Conservation (phyloP, 2,329 filamentous ascomycete genomes). For the Hypoxylon sp. region DNA sequence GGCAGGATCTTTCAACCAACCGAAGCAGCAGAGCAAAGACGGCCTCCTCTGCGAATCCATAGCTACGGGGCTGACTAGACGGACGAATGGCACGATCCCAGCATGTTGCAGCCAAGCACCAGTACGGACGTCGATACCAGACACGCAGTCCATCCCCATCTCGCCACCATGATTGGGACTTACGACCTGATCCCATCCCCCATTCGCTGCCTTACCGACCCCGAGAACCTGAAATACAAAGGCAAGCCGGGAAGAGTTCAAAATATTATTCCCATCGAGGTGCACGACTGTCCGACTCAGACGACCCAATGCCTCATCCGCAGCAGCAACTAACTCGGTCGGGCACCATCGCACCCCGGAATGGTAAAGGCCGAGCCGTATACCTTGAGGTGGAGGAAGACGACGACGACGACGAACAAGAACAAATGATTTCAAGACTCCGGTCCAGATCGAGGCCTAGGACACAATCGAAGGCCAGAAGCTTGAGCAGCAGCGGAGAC, state of each 20-base stretch:
- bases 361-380: slow-evolving; percentile 47
- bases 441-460: slow-evolving; percentile 44
- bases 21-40: slow-evolving; percentile 47
- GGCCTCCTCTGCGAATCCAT: slow-evolving; percentile 48
- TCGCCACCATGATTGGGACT: slow-evolving; percentile 54
- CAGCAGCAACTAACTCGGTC: slow-evolving; percentile 49
- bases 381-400: slow-evolving; percentile 48
- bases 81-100: slow-evolving; percentile 54
- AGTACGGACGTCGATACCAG: slow-evolving; percentile 50
- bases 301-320: slow-evolving; percentile 52
- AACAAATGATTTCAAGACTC: slow-evolving; percentile 49
- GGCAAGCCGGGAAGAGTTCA: slow-evolving; percentile 50
- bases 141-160: slow-evolving; percentile 51
- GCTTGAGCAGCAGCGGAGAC: slow-evolving; percentile 38
- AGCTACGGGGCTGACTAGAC: slow-evolving; percentile 51
- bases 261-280: slow-evolving; percentile 49
- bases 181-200: slow-evolving; percentile 47
- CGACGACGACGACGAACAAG: slow-evolving; percentile 48
- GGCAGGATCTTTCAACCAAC: slow-evolving; percentile 50
- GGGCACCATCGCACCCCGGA: slow-evolving; percentile 46
- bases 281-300: slow-evolving; percentile 50
- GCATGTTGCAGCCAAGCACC: slow-evolving; percentile 52
- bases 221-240: slow-evolving; percentile 55
- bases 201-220: slow-evolving; percentile 57
- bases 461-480: slow-evolving; percentile 44